A percentile compares a stretch with the other conserved stretches of the same genome.
Evolutionary conservation across 352 stramenopile genomes (phyloP).

Genomic region (Phytopythium oedochilum): DNA sequence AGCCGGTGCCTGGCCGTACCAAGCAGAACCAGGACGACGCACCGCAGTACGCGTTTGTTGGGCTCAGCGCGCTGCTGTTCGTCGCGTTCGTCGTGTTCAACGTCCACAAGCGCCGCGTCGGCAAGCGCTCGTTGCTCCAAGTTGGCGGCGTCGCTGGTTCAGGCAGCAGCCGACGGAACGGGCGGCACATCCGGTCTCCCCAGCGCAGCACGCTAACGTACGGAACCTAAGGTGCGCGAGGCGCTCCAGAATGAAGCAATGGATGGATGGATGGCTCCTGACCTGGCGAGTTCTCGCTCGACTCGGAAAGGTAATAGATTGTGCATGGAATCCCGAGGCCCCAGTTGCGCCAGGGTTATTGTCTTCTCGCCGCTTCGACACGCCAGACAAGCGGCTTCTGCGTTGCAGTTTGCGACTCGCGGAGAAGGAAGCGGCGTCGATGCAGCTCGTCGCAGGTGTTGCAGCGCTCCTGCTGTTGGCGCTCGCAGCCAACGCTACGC

Average conservation of each 20-base stretch:
- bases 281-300: too few relatives aligned
- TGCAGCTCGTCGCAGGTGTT: neutral
- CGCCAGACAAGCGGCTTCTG: neutral
- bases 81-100: neutral
- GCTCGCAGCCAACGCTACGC: neutral
- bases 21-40: neutral
- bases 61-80: neutral
- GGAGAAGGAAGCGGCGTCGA: neutral
- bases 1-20: neutral
- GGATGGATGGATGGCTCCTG: neutral
- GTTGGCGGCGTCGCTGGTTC: neutral
- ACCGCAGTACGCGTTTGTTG: constrained; percentile 3
- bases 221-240: neutral
- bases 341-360: neutral
- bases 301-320: neutral
- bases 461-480: neutral
- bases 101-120: neutral
- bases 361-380: neutral
- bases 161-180: neutral
- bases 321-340: neutral
- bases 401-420: neutral
- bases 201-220: neutral
- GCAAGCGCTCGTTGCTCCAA: neutral
- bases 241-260: neutral
- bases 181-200: neutral